Base-by-base conservation (phyloP, 108 stramenopile species). In the Halocafeteria seosinensis region DNA sequence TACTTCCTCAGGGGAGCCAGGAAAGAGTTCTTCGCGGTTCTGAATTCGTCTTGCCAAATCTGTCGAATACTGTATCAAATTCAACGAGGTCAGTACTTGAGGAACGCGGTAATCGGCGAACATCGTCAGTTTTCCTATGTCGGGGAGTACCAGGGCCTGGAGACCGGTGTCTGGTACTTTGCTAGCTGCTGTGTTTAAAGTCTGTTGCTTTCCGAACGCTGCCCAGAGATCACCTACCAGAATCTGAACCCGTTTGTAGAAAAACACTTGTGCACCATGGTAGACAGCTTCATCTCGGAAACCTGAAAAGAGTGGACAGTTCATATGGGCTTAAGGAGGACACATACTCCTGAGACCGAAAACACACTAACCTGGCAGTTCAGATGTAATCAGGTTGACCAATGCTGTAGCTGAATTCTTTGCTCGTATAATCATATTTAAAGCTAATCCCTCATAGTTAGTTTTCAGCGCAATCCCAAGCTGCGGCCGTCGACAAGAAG, bases 241-340 rank as follows among this genome's bases (percentile, higher is more conserved):
- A 34, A 79, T 79, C 52, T 79, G 78, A 3, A 76, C 78, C 13
- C 78, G 75, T 67, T 79, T 79, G 73, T 79, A 79, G 38, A 79
- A 69, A 59, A 62, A 67, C 32, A 77, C 62, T 50, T 72, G 73
- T 26, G 38, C 17, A 13, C 78, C 78, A 29, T 36, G 63, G 73
- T 77, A 69, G 34, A 77, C 28, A 13, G 70, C 38, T 28, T 70
- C 76, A 65, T 79, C 78, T 1, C 78, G 63, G 67, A 79, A 79
- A 8, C 71, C 76, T 4, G 76, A 71, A 23, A 79, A 62, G 1
- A 47, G 34, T n/a, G 62, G 50, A 4, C 67, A 62, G 21, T 21
- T n/a, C 42, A 17, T 47, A n/a, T n/a, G 42, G 42, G n/a, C 42
- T 47, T 21, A 47, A 17, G 17, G 21, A 47, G 42, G 21, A 17